These are phyloP conservation scores for Boletus barrowsii DNA, from an alignment of 768 basidiomycete genomes.

Conservation along the genomic window DNA sequence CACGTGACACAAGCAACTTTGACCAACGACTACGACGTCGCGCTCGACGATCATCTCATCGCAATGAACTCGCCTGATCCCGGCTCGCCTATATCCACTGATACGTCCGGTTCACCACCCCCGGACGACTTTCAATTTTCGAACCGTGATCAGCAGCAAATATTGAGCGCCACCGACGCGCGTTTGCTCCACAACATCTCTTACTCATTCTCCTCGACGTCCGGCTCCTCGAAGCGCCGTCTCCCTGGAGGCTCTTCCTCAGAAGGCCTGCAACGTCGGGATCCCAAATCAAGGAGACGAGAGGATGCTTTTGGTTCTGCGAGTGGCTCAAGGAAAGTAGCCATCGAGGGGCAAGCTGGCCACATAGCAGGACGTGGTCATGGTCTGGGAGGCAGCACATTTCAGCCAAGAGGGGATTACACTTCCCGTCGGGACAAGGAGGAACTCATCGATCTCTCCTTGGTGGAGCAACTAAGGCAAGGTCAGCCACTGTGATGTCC, in stretches of 20 bases:
- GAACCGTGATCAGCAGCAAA: slow-evolving; percentile 31
- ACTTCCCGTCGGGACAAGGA: slow-evolving; percentile 52
- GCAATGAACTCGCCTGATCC: slow-evolving; percentile 39
- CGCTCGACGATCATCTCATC: not conserved
- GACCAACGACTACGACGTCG: not conserved
- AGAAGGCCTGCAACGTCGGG: slow-evolving; percentile 43
- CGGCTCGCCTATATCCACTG: slow-evolving; percentile 35
- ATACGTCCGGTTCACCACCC: slow-evolving; percentile 37
- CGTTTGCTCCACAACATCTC: slow-evolving; percentile 18
- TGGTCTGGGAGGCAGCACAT: slow-evolving; percentile 18
- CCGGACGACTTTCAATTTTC: slow-evolving; percentile 34
- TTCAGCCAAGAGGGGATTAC: slow-evolving; percentile 34
- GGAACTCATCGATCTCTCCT: slow-evolving; percentile 47
- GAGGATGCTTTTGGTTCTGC: slow-evolving; percentile 36
- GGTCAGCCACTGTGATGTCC: slow-evolving; percentile 31
- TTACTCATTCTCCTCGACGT: slow-evolving; percentile 18
- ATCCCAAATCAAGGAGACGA: slow-evolving; percentile 49
- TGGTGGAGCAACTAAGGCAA: slow-evolving; percentile 55
- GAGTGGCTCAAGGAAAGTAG: slow-evolving; percentile 21
- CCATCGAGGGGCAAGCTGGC: slow-evolving; percentile 21
- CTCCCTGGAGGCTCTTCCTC: slow-evolving; percentile 47
- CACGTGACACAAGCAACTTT: slow-evolving; percentile 19
- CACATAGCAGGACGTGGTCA: slow-evolving; percentile 3
- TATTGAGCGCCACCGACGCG: slow-evolving; percentile 16
- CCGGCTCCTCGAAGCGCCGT: slow-evolving; percentile 47